phyloP scores from a whole-genome alignment of 2,329 filamentous ascomycete genomes.

The Venturia carpophila region DNA sequence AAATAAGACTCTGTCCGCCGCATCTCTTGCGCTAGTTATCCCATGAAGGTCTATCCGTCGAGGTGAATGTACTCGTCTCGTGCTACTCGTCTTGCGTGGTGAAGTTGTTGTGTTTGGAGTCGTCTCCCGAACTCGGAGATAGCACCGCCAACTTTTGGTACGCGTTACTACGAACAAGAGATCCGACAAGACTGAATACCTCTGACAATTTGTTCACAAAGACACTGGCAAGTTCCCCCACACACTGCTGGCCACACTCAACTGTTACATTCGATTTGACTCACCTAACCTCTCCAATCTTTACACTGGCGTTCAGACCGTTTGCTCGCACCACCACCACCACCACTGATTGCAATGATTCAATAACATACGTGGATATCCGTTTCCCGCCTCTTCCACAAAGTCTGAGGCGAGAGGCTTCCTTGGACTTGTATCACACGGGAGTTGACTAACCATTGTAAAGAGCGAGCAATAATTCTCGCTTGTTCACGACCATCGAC shows the following conservation, averaged over 20 bases:
- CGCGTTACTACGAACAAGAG: neutral
- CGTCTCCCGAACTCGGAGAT: no score
- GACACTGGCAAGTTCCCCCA: neutral
- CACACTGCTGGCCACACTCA: neutral
- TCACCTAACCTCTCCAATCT: neutral
- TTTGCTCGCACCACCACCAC: neutral
- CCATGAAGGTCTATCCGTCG: no score
- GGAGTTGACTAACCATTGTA: neutral
- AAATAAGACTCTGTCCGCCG: no score
- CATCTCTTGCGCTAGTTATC: no score
- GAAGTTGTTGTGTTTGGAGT: no score
- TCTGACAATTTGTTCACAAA: neutral
- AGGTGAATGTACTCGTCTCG: no score
- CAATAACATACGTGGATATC: conserved; percentile 26
- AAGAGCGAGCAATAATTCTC: neutral
- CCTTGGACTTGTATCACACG: neutral
- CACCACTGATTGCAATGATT: conserved; percentile 24
- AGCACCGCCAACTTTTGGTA: neutral
- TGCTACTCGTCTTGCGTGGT: no score
- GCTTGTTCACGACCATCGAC: neutral
- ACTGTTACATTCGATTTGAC: neutral
- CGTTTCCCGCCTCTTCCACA: neutral
- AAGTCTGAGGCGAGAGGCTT: neutral
- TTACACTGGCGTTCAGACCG: neutral
- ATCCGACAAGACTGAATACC: neutral